phyloP scores from a whole-genome alignment of 2,329 filamentous ascomycete species.

The Periconia sp. region DNA sequence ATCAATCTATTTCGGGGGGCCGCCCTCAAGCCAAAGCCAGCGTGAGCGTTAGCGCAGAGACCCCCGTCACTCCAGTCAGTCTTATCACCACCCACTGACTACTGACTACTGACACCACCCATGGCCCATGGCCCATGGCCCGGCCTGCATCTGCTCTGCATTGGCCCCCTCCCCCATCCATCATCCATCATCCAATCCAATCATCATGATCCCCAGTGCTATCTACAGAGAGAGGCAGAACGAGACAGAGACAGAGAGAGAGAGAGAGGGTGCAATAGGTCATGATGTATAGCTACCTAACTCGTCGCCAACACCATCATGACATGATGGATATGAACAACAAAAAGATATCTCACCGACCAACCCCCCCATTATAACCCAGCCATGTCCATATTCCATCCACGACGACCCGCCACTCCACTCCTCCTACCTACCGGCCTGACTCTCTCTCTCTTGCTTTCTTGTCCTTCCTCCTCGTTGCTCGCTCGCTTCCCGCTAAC shows the following conservation, averaged over 20 bases:
- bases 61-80: too few relatives aligned
- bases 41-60: background rate
- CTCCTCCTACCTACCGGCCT: background rate
- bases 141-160: background rate
- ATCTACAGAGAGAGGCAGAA: too few relatives aligned
- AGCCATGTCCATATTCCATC: background rate
- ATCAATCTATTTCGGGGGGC: constrained; percentile 36
- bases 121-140: background rate
- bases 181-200: too few relatives aligned
- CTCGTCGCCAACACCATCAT: too few relatives aligned
- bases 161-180: background rate
- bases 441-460: background rate
- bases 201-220: too few relatives aligned
- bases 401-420: background rate
- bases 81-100: background rate
- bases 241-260: too few relatives aligned
- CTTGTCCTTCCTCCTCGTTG: background rate
- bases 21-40: constrained; percentile 22
- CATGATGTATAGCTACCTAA: too few relatives aligned
- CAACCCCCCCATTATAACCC: background rate
- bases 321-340: too few relatives aligned
- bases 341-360: too few relatives aligned
- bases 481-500: background rate
- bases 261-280: too few relatives aligned
- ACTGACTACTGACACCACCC: too few relatives aligned